Base-by-base conservation (phyloP, 768 basidiomycete genomes). In the Naganishia antarctica region DNA sequence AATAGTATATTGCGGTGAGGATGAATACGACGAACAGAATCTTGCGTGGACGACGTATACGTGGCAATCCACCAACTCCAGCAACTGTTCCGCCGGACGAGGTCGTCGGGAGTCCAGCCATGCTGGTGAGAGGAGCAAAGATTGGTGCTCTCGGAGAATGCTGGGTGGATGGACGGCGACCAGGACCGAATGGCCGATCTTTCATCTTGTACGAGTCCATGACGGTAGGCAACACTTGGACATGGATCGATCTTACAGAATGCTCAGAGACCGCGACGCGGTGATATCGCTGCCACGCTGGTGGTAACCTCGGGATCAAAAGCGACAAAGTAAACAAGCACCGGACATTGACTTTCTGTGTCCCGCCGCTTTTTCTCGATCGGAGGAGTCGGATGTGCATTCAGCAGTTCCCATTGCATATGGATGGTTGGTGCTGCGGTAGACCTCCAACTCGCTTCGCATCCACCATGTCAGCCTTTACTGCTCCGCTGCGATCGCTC, bases 1-100 rank as follows among this genome's bases (percentile, higher is more conserved):
- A 77, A 72, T 73, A 77, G 63, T 77, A 77, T 18, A 77, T 68
- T 13, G 70, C 57, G 61, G 71, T 70, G 71, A 77, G 74, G 63
- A 75, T 70, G 25, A 67, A 67, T 29, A 75, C 25, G 47, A 77
- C 71, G 60, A 74, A 77, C 21, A 77, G 44, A 57, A 77, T 75
- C 67, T 77, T 75, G 34, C 69, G 69, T 3, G 76, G 76, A 51
- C 69, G 61, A 31, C 72, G 53, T 18, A 64, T 59, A 12, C 51
- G 51, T 3, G 59, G 45, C 1, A 60, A 45, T 2, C 59, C 26
- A 12, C 26, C 26, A 6, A 13, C 43, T 12, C n/a, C 37, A 23
- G 53, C 32, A 2, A 13, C 53, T 40, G 34, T 21, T 3, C 34
- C 28, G 23, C 21, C 53, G 53, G 13, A 6, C n/a, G 43, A 44